Evolutionary conservation across 1,284 basidiomycete genomes (phyloP), one percentile per base, ranked within the genome.

Genomic region (Irpex sp.): DNA sequence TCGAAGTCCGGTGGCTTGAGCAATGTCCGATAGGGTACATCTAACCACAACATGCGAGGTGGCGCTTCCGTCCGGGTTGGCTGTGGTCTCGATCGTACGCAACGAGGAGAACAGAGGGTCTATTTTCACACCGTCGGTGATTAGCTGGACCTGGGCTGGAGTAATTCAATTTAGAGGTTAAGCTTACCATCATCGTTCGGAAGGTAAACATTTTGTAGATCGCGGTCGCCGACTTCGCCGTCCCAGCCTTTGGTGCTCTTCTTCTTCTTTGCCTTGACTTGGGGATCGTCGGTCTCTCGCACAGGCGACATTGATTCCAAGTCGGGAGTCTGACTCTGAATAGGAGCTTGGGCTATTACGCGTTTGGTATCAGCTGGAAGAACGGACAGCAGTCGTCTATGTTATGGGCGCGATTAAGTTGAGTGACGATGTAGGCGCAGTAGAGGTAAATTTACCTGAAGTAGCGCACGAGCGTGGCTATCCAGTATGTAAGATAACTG

Each of bases 401-500:
- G 15, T 11, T 43, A 15, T 9, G 7, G 36, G 53, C 57, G 46
- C 54, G 59, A 54, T 61, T 36, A 49, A 9, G 61, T 74, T 6
- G 77, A 15, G 39, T 11, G 15, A 43, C 39, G 15, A 8, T 9
- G 39, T 43, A 11, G 39, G 39, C 15, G 39, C 11, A 11, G 39
- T 11, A 4, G 39, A 9, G 15, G 15, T 4, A 4, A 9, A 5
- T 81, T 37, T 70, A 84, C 81, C 88, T 80, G 70, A 97, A 87
- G 75, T 94, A 93, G 33, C 94, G 86, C 17, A 98, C 77, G 54
- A 98, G 80, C 0, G 90, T 90, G 0, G 92, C 85, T 1, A 92
- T 86, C 97, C 97, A 99, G 74, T 90, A 97, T 3, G 94, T 87
- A 37, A 96, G 84, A 76, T 98, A 99, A 62, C 94, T 93, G 63